Evolutionary conservation across 768 basidiomycete genomes (phyloP).

Genomic region (Trametes punicea): DNA sequence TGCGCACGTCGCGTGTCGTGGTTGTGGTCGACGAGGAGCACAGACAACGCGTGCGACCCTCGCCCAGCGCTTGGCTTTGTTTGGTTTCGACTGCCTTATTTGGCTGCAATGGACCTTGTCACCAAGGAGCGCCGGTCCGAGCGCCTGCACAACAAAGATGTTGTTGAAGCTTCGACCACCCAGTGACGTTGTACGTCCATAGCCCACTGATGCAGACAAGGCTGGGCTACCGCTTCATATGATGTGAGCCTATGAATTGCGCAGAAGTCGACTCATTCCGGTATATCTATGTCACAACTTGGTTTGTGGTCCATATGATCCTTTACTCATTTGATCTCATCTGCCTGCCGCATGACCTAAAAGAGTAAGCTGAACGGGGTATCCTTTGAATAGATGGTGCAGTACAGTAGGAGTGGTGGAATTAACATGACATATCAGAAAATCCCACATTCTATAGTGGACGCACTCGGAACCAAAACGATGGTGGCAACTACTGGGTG

Average conservation of each 20-base stretch:
- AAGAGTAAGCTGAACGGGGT: background rate
- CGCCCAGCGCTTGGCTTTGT: conserved; percentile 12
- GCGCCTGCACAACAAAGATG: background rate
- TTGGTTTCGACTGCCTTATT: conserved; percentile 9
- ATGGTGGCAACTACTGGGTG: background rate
- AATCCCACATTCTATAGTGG: background rate
- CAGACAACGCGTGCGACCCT: conserved; percentile 3
- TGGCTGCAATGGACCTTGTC: conserved; percentile 8
- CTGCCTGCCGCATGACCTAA: no score
- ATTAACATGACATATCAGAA: conserved; percentile 2
- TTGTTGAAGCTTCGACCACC: background rate
- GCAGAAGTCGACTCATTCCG: no score
- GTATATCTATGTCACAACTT: no score
- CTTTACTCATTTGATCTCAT: no score
- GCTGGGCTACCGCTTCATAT: no score
- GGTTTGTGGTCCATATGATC: no score
- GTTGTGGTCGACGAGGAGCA: conserved; percentile 14
- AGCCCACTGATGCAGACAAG: no score
- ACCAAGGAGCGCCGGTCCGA: background rate
- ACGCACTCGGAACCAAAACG: background rate
- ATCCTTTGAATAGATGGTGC: conserved; percentile 10
- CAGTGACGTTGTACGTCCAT: background rate
- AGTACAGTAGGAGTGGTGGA: background rate
- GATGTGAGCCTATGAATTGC: no score
- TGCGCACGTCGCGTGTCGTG: conserved; percentile 21